Base-by-base conservation (phyloP, 192 early-diverging fungal species). In the Umbelopsis ramanniana region DNA sequence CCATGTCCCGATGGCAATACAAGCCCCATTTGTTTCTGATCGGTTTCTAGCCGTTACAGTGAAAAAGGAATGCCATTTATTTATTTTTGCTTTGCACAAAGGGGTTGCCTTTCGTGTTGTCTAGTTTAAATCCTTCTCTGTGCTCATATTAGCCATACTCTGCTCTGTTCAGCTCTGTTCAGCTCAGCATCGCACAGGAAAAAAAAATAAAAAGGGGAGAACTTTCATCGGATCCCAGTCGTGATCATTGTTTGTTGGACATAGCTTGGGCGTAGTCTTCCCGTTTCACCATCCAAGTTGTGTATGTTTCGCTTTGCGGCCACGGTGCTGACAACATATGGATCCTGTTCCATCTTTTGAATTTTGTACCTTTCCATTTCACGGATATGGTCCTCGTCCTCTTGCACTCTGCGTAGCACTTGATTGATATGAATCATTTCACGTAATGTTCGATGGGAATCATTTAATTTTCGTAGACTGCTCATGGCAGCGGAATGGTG, bases 341-440 rank as follows among this genome's bases (percentile, higher is more conserved):
- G 17, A 19, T 37, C 57, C 15, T 63, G 26, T 63, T 63, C 57
- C 57, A 63, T 22, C 17, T 35, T 37, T 35, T 63, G 26, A 37
- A 63, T 63, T 63, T 63, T 63, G 33, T 63, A 63, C 57, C 57
- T 35, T n/a, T 63, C 57, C 57, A 63, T 63, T 63, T 63, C 57
- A 4, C 57, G 29, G 0, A 63, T 29, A 15, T 63, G 57, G 6
- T 63, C n/a, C 15, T 63, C 35, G 26, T 63, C 35, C 33, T 63
- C 15, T 37, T 63, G 57, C 26, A 63, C 8, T 19, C 2, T 63
- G 11, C 33, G 57, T 19, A 37, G 57, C 33, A 63, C 57, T 33
- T 63, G 57, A 11, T 63, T 63, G 6, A 63, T 63, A n/a, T 63
- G 57, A 11, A 63, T 0, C 33, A 63, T 19, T 37, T 63, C 57